Evolutionary conservation across 805 yeast genomes (phyloP).

Genomic region (Teunomyces barrocoloradensis): DNA sequence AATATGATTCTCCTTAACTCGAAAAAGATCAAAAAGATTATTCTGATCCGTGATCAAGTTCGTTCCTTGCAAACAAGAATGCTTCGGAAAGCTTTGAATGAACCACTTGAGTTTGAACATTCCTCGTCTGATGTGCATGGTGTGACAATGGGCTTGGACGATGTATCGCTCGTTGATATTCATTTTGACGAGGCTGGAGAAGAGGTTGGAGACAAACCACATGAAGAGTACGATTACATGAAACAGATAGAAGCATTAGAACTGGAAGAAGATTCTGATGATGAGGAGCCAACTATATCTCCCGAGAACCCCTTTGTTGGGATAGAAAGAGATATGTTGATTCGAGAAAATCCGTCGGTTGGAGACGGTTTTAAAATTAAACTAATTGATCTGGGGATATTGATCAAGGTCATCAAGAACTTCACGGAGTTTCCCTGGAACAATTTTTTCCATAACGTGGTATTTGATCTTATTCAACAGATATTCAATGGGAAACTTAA

Average conservation of each 20-base stretch:
- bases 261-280: slow-evolving; percentile 38
- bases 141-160: slow-evolving; percentile 38
- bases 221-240: slow-evolving; percentile 17
- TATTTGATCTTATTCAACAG: slow-evolving; percentile 94
- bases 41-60: slow-evolving; percentile 64
- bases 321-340: slow-evolving; percentile 26
- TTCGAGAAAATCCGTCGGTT: slow-evolving; percentile 60
- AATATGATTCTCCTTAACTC: slow-evolving; percentile 92
- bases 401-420: slow-evolving; percentile 65
- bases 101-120: slow-evolving; percentile 16
- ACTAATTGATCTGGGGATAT: slow-evolving; percentile 68
- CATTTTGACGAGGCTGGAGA: slow-evolving; percentile 11
- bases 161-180: slow-evolving; percentile 37
- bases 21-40: slow-evolving; percentile 63
- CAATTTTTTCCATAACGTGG: slow-evolving; percentile 94
- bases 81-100: slow-evolving; percentile 41
- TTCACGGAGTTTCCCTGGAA: slow-evolving; percentile 94
- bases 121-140: slow-evolving; percentile 16
- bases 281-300: slow-evolving; percentile 44
- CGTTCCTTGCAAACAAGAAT: slow-evolving; percentile 45
- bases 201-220: slow-evolving; percentile 18
- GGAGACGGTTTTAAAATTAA: slow-evolving; percentile 88
- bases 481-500: slow-evolving; percentile 90
- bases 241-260: slow-evolving; percentile 24
- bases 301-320: slow-evolving; percentile 45